phyloP scores from a whole-genome alignment of 306 rosid species.

The Erythrophleum fordii region DNA sequence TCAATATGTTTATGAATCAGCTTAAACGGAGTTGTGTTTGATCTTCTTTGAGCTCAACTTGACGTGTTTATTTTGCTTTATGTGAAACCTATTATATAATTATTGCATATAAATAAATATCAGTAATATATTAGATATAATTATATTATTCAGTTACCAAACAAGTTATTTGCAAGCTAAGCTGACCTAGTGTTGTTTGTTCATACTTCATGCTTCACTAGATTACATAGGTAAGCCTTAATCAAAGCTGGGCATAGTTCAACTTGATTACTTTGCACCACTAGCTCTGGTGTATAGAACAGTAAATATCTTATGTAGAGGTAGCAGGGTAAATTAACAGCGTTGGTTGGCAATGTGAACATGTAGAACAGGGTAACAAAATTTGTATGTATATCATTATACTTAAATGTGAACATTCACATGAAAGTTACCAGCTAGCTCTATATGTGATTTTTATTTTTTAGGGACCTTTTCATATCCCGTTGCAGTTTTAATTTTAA shows the following conservation, averaged over 20 bases:
- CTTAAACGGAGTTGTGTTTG: neutral
- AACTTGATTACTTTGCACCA: conserved; percentile 9
- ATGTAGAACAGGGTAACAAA: neutral
- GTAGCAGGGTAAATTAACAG: neutral
- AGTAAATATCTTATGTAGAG: conserved; percentile 11
- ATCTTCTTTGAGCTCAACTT: neutral
- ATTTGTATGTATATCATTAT: conserved; percentile 7
- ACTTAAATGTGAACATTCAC: neutral
- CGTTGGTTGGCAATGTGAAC: neutral
- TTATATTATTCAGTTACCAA: neutral
- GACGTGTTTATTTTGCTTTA: neutral
- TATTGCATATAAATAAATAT: neutral
- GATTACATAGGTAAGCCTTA: neutral
- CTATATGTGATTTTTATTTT: too few species aligned
- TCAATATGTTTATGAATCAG: neutral
- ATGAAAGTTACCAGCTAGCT: neutral
- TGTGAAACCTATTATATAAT: neutral
- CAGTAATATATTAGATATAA: neutral
- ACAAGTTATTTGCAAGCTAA: neutral
- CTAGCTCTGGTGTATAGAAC: neutral
- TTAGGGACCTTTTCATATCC: neutral
- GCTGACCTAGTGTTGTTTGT: neutral
- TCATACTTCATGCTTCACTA: neutral
- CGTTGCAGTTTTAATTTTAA: conserved; percentile 12
- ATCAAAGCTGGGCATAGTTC: neutral